Conservation (phyloP, 2,329 filamentous ascomycete species). For the Seiridium unicorne region DNA sequence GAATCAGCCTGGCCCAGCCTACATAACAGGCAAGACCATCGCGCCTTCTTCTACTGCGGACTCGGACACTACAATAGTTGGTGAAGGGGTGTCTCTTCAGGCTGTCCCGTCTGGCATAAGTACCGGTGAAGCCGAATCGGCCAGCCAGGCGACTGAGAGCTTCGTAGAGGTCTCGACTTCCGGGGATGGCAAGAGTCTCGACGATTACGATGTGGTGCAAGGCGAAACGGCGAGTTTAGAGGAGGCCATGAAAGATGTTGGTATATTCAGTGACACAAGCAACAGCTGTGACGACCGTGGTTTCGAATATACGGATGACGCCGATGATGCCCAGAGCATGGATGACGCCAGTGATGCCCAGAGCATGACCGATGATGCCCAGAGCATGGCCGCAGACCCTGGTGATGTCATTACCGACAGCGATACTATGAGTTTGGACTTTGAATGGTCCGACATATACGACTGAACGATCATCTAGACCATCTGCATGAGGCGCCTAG, state of each 20-base stretch:
- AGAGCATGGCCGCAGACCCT: not conserved
- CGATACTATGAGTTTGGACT: not conserved
- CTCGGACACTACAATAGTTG: not conserved
- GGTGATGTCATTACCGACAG: not conserved
- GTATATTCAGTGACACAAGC: not conserved
- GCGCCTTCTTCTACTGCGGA: not conserved
- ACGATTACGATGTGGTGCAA: not conserved
- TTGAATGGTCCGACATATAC: not conserved
- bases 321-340: not conserved
- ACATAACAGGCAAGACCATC: slow-evolving; percentile 22
- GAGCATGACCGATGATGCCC: not conserved
- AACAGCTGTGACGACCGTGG: not conserved
- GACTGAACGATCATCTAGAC: not conserved
- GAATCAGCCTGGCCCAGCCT: slow-evolving; percentile 28
- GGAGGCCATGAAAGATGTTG: not conserved
- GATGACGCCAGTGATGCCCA: not conserved
- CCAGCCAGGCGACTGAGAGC: not conserved
- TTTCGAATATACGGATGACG: not conserved
- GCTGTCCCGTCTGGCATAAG: not conserved
- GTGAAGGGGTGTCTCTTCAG: not conserved
- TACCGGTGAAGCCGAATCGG: not conserved
- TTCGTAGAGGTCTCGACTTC: not conserved
- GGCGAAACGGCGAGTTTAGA: not conserved
- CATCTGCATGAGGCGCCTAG: too few species aligned
- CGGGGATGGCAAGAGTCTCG: not conserved